phyloP scores from a whole-genome alignment of 2,329 filamentous ascomycete species.

The Arthrobotrys entomopaga region DNA sequence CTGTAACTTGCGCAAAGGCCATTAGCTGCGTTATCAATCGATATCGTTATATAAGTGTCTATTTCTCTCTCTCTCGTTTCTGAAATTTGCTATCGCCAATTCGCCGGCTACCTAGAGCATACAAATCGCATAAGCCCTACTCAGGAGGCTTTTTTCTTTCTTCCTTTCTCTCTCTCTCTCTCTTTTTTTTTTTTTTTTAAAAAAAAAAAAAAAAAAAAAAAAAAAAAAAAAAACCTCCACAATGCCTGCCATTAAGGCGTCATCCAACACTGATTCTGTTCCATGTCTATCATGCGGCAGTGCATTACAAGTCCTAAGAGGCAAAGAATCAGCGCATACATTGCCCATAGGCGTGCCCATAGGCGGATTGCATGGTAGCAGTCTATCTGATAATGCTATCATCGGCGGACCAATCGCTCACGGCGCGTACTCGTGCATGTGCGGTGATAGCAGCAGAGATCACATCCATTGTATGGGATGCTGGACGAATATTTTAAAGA shows the following conservation, averaged over 20 bases:
- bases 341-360: slow-evolving; percentile 19
- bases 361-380: slow-evolving; percentile 13
- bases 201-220: too few relatives aligned
- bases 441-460: slow-evolving; percentile 18
- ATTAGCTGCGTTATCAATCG: slow-evolving; percentile 24
- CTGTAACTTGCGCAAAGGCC: slow-evolving; percentile 22
- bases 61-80: slow-evolving; percentile 25
- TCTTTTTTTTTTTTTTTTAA: too few relatives aligned
- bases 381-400: slow-evolving; percentile 30
- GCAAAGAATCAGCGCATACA: slow-evolving; percentile 24
- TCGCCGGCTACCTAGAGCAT: slow-evolving; percentile 18
- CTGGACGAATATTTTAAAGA: slow-evolving; percentile 28
- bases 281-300: slow-evolving; percentile 25
- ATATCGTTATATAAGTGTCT: slow-evolving; percentile 27
- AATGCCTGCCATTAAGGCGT: slow-evolving; percentile 20
- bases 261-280: slow-evolving; percentile 23
- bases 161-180: neutral
- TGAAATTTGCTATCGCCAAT: slow-evolving; percentile 29
- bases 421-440: slow-evolving; percentile 24
- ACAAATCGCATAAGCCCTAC: slow-evolving; percentile 27
- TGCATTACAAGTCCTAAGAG: slow-evolving; percentile 24
- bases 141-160: slow-evolving; percentile 27
- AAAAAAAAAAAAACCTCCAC: slow-evolving; percentile 23
- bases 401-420: slow-evolving; percentile 27
- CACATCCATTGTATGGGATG: slow-evolving; percentile 27